Evolutionary conservation across 345 rosid genomes (phyloP).

Genomic region (Sonneratia caseolaris): DNA sequence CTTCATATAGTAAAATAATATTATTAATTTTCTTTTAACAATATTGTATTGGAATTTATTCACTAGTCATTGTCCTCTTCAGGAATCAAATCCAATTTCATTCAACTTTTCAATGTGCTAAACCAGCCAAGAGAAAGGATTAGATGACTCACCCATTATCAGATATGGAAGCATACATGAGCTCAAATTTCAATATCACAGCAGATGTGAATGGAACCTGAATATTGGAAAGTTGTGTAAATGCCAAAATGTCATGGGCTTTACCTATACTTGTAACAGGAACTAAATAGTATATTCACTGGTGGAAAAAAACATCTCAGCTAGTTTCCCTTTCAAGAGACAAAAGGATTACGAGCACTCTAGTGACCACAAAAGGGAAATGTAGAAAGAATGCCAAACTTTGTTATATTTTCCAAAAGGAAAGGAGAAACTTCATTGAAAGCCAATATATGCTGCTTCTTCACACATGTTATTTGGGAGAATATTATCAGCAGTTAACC

Average conservation of each 20-base stretch:
- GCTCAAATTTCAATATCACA: conserved; percentile 86
- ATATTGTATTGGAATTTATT: neutral
- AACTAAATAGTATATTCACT: neutral
- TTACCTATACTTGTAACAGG: neutral
- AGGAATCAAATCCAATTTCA: neutral
- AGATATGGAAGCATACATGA: conserved; percentile 55
- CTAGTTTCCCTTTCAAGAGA: neutral
- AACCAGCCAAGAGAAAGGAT: conserved; percentile 10
- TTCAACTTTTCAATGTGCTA: neutral
- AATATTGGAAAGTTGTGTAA: conserved; percentile 9
- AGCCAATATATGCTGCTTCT: neutral
- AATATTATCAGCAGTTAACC: neutral
- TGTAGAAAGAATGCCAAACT: neutral
- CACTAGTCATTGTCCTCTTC: neutral
- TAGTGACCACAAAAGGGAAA: neutral
- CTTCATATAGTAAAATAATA: conserved; percentile 27
- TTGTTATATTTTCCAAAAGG: neutral
- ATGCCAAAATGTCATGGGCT: conserved; percentile 1
- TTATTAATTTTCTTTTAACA: neutral
- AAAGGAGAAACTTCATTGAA: neutral
- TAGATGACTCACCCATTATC: conserved; percentile 38
- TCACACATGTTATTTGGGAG: neutral
- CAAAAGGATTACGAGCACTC: neutral
- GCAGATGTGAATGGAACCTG: conserved; percentile 70
- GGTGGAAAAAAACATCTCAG: neutral